phyloP scores from a whole-genome alignment of 768 basidiomycete genomes.

The Suillus brevipes region DNA sequence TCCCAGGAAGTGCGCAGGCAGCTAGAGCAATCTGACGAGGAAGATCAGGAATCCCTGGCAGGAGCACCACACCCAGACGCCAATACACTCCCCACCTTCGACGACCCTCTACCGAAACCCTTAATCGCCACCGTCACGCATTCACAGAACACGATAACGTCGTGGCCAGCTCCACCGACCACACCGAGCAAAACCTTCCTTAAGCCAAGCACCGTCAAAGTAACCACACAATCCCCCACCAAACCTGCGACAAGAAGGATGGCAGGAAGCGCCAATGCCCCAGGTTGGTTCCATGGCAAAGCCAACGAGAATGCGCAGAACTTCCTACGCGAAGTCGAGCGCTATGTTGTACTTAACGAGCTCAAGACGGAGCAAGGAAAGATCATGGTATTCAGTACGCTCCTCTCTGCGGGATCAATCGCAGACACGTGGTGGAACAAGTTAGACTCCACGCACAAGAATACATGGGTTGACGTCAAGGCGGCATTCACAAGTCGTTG shows the following conservation, averaged over 20 bases:
- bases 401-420: neutral
- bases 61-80: neutral
- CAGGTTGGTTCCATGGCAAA: neutral
- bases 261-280: neutral
- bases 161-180: neutral
- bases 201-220: neutral
- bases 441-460: neutral
- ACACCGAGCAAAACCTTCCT: neutral
- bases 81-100: neutral
- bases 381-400: neutral
- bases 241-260: neutral
- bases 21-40: neutral
- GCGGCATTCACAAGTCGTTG: neutral
- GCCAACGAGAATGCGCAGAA: neutral
- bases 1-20: neutral
- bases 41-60: neutral
- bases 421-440: neutral
- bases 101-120: neutral
- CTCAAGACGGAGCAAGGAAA: neutral
- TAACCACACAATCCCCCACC: neutral
- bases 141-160: accelerated
- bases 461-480: neutral
- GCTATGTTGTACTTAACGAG: neutral
- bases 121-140: accelerated
- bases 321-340: neutral